Evolutionary conservation across 2,329 filamentous ascomycete genomes (phyloP).

Genomic region (Arthrobotrys pseudoclavata): DNA sequence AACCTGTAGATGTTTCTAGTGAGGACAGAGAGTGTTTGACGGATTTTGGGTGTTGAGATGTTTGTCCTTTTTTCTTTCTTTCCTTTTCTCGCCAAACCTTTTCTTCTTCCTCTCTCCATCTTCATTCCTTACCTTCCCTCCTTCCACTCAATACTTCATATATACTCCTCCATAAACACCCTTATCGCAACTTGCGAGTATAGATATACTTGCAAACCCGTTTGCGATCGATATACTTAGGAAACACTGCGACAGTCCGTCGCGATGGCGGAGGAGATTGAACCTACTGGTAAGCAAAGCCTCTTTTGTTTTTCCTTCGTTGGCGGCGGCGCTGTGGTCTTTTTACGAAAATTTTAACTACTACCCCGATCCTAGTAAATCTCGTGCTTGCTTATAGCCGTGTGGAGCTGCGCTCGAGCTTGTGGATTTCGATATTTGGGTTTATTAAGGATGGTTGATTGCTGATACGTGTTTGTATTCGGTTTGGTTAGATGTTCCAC

Average conservation of each 20-base stretch:
- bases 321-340: background rate
- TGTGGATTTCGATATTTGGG: background rate
- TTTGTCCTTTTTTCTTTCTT: background rate
- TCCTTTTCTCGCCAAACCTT: background rate
- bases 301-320: background rate
- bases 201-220: background rate
- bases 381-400: background rate
- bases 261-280: conserved; percentile 28
- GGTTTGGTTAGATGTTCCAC: background rate
- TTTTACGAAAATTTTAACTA: background rate
- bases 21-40: no score
- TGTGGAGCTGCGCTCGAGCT: conserved; percentile 9
- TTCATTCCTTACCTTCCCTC: conserved; percentile 4
- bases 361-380: background rate
- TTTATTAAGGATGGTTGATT: background rate
- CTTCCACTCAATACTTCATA: background rate
- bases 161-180: background rate
- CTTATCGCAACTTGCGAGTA: no score
- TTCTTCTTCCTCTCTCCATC: conserved; percentile 14
- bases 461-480: background rate
- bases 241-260: background rate
- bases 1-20: background rate
- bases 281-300: conserved; percentile 2
- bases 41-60: background rate
- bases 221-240: background rate